Evolutionary conservation across 768 basidiomycete species (phyloP).

Genomic region (Leccinum pellstonianum): DNA sequence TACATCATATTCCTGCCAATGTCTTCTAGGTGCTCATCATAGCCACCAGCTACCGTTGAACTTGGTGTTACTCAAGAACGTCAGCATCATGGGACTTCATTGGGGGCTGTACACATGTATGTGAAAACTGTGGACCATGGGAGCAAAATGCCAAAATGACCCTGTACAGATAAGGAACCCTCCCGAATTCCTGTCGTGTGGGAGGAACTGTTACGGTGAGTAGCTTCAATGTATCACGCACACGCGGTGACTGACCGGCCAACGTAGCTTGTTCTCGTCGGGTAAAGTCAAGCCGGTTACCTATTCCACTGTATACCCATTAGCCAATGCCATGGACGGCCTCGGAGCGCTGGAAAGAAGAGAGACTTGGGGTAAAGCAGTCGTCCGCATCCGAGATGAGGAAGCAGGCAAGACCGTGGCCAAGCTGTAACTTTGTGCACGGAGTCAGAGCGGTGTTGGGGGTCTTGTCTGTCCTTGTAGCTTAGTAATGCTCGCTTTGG

Average conservation of each 20-base stretch:
- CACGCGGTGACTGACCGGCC: conserved; percentile 3
- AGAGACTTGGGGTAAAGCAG: conserved; percentile 91
- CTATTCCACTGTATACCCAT: conserved; percentile 65
- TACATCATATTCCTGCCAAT: neutral
- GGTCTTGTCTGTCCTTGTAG: conserved; percentile 12
- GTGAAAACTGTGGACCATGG: conserved; percentile 26
- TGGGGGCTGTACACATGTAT: conserved; percentile 81
- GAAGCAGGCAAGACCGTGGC: conserved; percentile 29
- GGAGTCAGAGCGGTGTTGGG: conserved; percentile 16
- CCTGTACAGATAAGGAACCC: conserved; percentile 58
- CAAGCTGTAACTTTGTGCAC: conserved; percentile 38
- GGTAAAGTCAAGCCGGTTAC: conserved; percentile 66
- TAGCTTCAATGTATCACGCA: conserved; percentile 3
- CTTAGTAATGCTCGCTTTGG: conserved; percentile 1
- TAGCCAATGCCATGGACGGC: conserved; percentile 67
- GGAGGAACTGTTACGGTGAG: conserved; percentile 64
- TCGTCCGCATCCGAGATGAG: conserved; percentile 64
- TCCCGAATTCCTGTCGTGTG: conserved; percentile 66
- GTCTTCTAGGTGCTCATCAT: conserved; percentile 5
- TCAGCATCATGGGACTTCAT: conserved; percentile 78
- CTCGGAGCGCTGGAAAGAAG: conserved; percentile 74
- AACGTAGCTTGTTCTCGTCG: conserved; percentile 60
- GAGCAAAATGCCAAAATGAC: neutral
- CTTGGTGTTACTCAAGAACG: conserved; percentile 79
- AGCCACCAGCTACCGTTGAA: conserved; percentile 73